Evolutionary conservation across 2,329 filamentous ascomycete species (phyloP).

Genomic region (Diplodia sapinea): DNA sequence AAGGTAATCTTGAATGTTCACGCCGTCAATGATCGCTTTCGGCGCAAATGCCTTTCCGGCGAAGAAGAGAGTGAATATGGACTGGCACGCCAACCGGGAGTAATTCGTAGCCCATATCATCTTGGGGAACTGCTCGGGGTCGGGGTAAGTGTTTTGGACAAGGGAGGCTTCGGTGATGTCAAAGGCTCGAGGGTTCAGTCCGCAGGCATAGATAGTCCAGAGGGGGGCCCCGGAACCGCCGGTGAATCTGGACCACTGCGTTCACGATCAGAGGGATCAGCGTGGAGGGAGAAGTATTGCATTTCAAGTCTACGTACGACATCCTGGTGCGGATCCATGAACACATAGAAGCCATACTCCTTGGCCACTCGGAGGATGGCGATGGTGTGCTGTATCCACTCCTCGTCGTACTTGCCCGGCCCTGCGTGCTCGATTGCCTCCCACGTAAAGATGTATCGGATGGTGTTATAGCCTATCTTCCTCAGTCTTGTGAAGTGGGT

Average conservation of each 20-base stretch:
- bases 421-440: conserved; percentile 95
- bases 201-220: conserved; percentile 96
- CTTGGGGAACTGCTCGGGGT: conserved; percentile 87
- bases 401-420: conserved; percentile 90
- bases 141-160: conserved; percentile 90
- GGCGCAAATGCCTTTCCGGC: conserved; percentile 89
- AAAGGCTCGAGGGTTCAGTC: conserved; percentile 85
- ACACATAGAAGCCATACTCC: conserved; percentile 90
- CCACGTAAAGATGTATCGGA: conserved; percentile 98
- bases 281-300: neutral
- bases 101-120: conserved; percentile 99
- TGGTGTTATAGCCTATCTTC: conserved; percentile 92
- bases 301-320: conserved; percentile 65
- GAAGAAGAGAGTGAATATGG: conserved; percentile 95
- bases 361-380: conserved; percentile 82
- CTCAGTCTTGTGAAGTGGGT: conserved; percentile 84
- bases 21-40: conserved; percentile 90
- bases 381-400: conserved; percentile 91
- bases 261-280: conserved; percentile 36
- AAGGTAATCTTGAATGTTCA: conserved; percentile 96
- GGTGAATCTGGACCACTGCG: conserved; percentile 87
- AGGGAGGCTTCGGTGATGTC: conserved; percentile 86
- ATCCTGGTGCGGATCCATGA: conserved; percentile 99
- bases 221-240: conserved; percentile 95
- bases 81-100: conserved; percentile 80